Percentiles rank a stretch among this genome's conserved stretches.
Conservation (phyloP, 1,284 basidiomycete genomes). For the Xerocomus tenax region DNA sequence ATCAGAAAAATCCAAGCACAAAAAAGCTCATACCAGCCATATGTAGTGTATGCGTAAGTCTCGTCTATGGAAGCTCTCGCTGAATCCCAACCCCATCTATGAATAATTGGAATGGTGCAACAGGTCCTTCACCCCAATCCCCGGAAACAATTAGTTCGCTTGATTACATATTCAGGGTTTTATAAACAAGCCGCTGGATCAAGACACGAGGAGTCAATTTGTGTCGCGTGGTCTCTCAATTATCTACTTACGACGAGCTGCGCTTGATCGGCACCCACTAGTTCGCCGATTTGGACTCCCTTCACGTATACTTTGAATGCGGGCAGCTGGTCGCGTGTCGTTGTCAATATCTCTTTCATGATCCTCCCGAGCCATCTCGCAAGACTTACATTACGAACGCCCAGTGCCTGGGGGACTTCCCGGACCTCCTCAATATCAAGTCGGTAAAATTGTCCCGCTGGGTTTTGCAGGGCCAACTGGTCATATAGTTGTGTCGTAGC, state of each 20-base stretch:
- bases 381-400: constrained; percentile 58
- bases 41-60: constrained; percentile 11
- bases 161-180: constrained; percentile 27
- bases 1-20: constrained; percentile 6
- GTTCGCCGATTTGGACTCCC: constrained; percentile 52
- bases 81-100: constrained; percentile 16
- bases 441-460: constrained; percentile 58
- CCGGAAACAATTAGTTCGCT: constrained; percentile 1
- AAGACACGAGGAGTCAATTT: constrained; percentile 18
- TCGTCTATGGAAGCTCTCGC: constrained; percentile 20
- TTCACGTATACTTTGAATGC: constrained; percentile 70
- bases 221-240: constrained; percentile 13
- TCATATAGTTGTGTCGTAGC: constrained; percentile 74
- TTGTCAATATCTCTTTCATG: constrained; percentile 14
- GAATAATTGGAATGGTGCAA: constrained; percentile 13
- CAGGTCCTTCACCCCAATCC: constrained; percentile 9
- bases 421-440: constrained; percentile 66
- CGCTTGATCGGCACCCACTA: constrained; percentile 52
- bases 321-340: constrained; percentile 46
- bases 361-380: constrained; percentile 3
- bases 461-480: constrained; percentile 46
- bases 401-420: constrained; percentile 54
- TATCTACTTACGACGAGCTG: constrained; percentile 23
- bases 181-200: constrained; percentile 25
- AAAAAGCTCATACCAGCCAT: constrained; percentile 4